Conservation (phyloP, 2,329 filamentous ascomycete genomes). For the Pseudocercospora crystallina region DNA sequence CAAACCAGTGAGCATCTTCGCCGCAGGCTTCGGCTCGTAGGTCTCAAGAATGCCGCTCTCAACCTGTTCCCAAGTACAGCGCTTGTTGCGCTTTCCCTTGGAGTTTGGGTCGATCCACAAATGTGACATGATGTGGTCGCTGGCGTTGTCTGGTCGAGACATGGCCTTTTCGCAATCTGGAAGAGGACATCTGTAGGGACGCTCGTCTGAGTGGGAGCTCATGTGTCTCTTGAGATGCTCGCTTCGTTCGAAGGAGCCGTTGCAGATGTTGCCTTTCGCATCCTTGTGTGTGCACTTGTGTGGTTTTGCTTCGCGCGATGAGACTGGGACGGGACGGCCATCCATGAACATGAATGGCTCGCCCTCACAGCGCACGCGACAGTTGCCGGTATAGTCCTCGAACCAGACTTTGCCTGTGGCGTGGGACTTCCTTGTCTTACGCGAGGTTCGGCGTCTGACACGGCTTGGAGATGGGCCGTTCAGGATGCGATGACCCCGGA, state of each 20-base stretch:
- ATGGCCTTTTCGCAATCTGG: slow-evolving; percentile 22
- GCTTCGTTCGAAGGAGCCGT: slow-evolving; percentile 27
- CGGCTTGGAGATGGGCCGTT: background rate
- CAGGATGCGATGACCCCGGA: background rate
- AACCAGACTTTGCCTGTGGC: slow-evolving; percentile 10
- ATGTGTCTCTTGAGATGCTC: slow-evolving; percentile 36
- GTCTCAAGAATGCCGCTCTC: slow-evolving; percentile 65
- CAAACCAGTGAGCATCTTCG: slow-evolving; percentile 19
- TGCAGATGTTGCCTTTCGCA: slow-evolving; percentile 20
- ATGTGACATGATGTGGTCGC: slow-evolving; percentile 36
- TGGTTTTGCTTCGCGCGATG: slow-evolving; percentile 15
- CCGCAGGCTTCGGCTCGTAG: slow-evolving; percentile 74
- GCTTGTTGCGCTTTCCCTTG: slow-evolving; percentile 30
- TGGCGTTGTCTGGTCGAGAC: slow-evolving; percentile 31
- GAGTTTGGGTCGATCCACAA: slow-evolving; percentile 10
- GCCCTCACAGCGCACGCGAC: slow-evolving; percentile 14
- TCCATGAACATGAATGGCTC: background rate
- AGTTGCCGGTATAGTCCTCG: slow-evolving; percentile 6
- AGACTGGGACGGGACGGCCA: background rate
- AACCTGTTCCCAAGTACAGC: slow-evolving; percentile 10
- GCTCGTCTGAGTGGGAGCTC: slow-evolving; percentile 21
- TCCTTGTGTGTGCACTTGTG: slow-evolving; percentile 19
- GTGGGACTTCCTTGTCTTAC: slow-evolving; percentile 15
- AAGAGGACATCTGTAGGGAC: slow-evolving; percentile 28
- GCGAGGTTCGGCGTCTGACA: slow-evolving; percentile 9